Base-by-base conservation (phyloP, 768 basidiomycete genomes). In the Auricularia sp. region DNA sequence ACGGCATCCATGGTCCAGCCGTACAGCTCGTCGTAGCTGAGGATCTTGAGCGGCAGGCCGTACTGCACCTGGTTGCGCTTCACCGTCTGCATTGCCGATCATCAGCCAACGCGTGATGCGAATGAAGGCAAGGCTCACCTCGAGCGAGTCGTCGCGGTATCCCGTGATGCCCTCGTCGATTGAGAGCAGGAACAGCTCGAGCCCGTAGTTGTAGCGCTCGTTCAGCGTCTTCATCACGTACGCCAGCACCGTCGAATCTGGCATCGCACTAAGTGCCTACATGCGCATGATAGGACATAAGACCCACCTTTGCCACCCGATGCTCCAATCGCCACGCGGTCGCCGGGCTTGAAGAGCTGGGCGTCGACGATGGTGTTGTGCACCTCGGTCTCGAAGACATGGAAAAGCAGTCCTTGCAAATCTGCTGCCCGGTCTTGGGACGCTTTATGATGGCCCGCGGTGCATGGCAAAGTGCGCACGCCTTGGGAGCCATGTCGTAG, bases 1-100 rank as follows among this genome's bases (percentile, higher is more conserved):
- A 99, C 91, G 16, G 85, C 83, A 70, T 99, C 97, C 96, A 99
- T 99, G 1, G 96, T 98, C 96, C 97, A 98, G 18, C 97, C 97
- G 69, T 98, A 99, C 4, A 98, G 82, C 70, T 98, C 95, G 67
- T 93, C 87, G 67, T 99, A 99, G 1, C 91, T 92, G 33, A 98
- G 81, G 64, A 99, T 98, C 78, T 96, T 97, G 44, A 99, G 83
- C 0, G 96, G 95, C 75, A 98, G 88, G 58, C 87, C 83, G 72
- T 99, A 98, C 75, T 99, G 95, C 65, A 89, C 81, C 70, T 97
- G 93, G 74, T 99, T 99, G 51, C 94, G 84, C 75, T 98, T 98
- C 51, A 99, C 97, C 0, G 97, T 98, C 96, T 98, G 73, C 18
- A 7, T 8, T 56, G 62, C 29, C 29, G n/a, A 34, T 53, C 43